Percentiles rank a stretch among this genome's conserved stretches.
phyloP scores from a whole-genome alignment of 1,139 yeast genomes.

The Zygosaccharomyces sapae region DNA sequence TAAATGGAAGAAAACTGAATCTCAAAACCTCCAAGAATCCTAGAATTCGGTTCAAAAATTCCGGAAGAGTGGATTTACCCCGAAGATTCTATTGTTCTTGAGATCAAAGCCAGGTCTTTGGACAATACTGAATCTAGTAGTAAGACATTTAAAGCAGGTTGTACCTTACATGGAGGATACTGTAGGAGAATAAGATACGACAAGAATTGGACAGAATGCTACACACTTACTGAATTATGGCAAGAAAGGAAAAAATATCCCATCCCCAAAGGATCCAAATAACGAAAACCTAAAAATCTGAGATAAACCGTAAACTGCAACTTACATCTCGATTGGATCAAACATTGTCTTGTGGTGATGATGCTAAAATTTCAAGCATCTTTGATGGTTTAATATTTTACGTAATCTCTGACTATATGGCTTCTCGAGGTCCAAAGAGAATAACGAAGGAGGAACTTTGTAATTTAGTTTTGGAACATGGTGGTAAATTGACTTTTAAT shows the following conservation, averaged over 20 bases:
- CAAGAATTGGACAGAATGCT: conserved; percentile 54
- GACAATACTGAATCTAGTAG: conserved; percentile 44
- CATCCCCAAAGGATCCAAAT: conserved; percentile 7
- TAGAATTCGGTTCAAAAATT: conserved; percentile 55
- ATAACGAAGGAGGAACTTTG: conserved; percentile 40
- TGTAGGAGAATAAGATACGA: conserved; percentile 67
- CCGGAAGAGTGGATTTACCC: conserved; percentile 84
- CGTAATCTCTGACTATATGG: conserved; percentile 44
- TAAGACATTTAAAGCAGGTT: conserved; percentile 54
- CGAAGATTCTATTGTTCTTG: conserved; percentile 69
- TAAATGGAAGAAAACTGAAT: conserved; percentile 53
- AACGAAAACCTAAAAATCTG: conserved; percentile 22
- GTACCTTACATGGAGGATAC: conserved; percentile 74
- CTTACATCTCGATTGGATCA: conserved; percentile 4
- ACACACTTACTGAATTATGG: conserved; percentile 54
- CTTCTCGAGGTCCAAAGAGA: conserved; percentile 34
- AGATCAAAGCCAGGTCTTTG: conserved; percentile 76
- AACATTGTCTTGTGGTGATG: conserved; percentile 10
- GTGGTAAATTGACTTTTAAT: conserved; percentile 44
- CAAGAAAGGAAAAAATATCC: conserved; percentile 19
- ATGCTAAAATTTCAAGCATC: conserved; percentile 20
- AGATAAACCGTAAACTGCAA: conserved; percentile 19
- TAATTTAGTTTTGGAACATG: conserved; percentile 43
- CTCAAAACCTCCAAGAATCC: conserved; percentile 37
- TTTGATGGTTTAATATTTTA: conserved; percentile 40